Base-by-base conservation (phyloP, 768 basidiomycete species). In the Suillus placidus region DNA sequence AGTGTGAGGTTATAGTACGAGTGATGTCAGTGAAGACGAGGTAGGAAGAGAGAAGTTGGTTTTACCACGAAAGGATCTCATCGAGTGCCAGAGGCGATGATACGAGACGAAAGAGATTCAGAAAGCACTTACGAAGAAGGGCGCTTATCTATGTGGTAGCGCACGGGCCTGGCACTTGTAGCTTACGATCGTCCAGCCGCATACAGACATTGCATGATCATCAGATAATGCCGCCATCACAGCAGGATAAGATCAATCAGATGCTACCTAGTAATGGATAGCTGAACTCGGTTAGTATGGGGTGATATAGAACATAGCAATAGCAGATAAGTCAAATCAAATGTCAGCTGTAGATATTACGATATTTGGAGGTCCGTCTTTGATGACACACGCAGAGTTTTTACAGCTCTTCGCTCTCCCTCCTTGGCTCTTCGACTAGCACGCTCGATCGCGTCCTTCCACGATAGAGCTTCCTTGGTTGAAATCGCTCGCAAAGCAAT, bases 401-500 rank as follows among this genome's bases (percentile, higher is more conserved):
- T 58, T 20, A 16, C 38, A 58, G 57, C 57, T 40, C 38, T 40
- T 40, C 57, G 57, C 9, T 40, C 57, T 20, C 58, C 67, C n/a
- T 71, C 70, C 45, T 23, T 57, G 1, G 70, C 70, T 38, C 62
- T 75, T 16, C 23, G 60, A 1, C 67, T 45, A 57, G 66, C 61
- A 5, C 68, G 64, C 34, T 30, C 73, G 23, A 87, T 83, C 6
- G 79, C 79, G 12, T 79, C 76, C 67, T 80, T 77, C 86, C 86
- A 87, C 1, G 71, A 67, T 68, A 86, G 83, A 64, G 88, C 87
- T 47, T 92, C 89, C 6, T 88, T 81, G 0, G 81, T 77, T 26
- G 84, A 88, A 4, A 78, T 72, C 0, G 90, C 87, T 49, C 85
- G 84, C 61, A 94, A 76, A 20, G 78, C 77, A 52, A 95, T 84